These are phyloP conservation scores for Microbotryum intermedium DNA, from an alignment of 1,284 basidiomycete species.

Conservation along the genomic window DNA sequence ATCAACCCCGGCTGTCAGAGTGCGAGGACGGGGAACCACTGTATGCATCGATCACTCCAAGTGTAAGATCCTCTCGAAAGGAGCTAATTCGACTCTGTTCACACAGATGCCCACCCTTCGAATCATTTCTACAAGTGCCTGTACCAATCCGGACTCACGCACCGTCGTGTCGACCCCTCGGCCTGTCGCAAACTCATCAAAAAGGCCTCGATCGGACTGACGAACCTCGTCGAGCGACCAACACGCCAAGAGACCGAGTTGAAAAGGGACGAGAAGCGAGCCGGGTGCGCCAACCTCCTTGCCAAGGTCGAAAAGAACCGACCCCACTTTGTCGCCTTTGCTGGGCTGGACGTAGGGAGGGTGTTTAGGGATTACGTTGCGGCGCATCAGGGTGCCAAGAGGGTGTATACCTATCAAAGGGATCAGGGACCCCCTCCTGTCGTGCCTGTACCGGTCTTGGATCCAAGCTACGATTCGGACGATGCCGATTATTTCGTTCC, in stretches of 20 bases:
- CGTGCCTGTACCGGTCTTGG: too few species aligned
- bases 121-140: conserved; percentile 52
- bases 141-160: conserved; percentile 52
- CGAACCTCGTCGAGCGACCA: conserved; percentile 22
- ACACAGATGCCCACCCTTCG: conserved; percentile 48
- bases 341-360: too few species aligned
- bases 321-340: conserved; percentile 47
- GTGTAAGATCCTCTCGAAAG: not conserved
- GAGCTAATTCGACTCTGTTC: not conserved
- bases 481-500: too few species aligned
- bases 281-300: conserved; percentile 49
- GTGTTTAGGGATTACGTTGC: too few species aligned
- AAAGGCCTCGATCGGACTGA: conserved; percentile 45
- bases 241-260: conserved; percentile 47
- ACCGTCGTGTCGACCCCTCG: conserved; percentile 43
- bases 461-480: too few species aligned
- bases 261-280: conserved; percentile 48
- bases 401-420: too few species aligned
- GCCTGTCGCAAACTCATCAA: conserved; percentile 48
- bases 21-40: conserved; percentile 59
- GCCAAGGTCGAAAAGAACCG: conserved; percentile 50
- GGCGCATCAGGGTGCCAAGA: too few species aligned
- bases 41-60: conserved; percentile 28
- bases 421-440: too few species aligned
- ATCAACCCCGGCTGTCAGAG: conserved; percentile 45